Evolutionary conservation across 768 basidiomycete genomes (phyloP).

Genomic region (Rhodotorula diobovata): DNA sequence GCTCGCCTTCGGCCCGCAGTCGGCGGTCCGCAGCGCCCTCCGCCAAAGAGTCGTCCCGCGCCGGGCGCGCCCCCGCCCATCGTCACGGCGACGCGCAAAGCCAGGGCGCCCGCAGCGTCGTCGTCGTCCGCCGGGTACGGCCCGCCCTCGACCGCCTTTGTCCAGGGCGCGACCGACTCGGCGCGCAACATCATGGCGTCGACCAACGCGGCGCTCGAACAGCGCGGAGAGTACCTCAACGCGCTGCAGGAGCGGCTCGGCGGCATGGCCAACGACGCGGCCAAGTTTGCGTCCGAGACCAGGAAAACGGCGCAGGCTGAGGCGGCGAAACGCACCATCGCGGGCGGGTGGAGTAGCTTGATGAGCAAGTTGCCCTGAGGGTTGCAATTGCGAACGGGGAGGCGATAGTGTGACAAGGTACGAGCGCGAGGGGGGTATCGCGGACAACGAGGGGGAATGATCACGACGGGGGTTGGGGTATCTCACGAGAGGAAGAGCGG

Average conservation of each 20-base stretch:
- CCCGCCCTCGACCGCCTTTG: conserved; percentile 4
- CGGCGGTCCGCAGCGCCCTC: conserved; percentile 38
- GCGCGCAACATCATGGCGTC: conserved; percentile 29
- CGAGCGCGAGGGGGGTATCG: background rate
- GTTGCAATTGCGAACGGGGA: background rate
- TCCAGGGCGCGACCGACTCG: conserved; percentile 28
- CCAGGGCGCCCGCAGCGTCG: background rate
- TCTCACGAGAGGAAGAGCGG: conserved; percentile 17
- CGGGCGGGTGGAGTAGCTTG: conserved; percentile 1
- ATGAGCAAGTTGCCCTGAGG: conserved; percentile 12
- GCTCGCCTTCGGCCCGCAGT: conserved; percentile 2
- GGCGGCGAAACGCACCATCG: conserved; percentile 13
- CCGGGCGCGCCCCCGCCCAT: conserved; percentile 12
- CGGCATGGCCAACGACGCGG: conserved; percentile 26
- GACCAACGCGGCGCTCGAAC: conserved; percentile 39
- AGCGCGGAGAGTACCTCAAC: conserved; percentile 39
- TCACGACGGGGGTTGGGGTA: no score
- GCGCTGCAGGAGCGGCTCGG: conserved; percentile 39
- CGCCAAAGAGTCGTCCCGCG: conserved; percentile 11
- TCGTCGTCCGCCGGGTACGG: background rate
- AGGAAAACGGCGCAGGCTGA: conserved; percentile 20
- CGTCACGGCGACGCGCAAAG: conserved; percentile 6
- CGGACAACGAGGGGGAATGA: no score
- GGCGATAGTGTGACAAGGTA: no score
- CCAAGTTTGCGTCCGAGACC: conserved; percentile 35